Evolutionary conservation across 2,329 filamentous ascomycete species (phyloP), one percentile per base, ranked within the genome.

Genomic region (Trichoderma sp.): DNA sequence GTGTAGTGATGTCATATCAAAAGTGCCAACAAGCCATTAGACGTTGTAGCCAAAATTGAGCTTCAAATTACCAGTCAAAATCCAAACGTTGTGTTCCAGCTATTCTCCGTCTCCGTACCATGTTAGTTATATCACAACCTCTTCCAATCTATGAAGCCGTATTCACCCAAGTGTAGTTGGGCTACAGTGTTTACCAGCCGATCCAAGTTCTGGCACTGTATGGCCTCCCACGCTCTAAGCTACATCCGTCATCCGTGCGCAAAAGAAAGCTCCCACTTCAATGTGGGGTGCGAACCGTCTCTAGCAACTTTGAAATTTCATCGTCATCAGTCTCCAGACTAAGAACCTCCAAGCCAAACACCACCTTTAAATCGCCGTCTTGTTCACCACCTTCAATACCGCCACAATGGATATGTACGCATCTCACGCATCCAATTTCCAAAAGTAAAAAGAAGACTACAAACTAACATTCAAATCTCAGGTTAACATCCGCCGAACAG

Each of bases 401-500:
- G 71, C 68, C 72, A 74, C 61, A 71, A 77, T 77, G 76, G 76
- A 77, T 71, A 76, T 77, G 76, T 77, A 69, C 61, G 74, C 64
- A 47, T 37, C 29, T 6, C 5, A n/a, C 5, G 11, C 24, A 2
- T 40, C 11, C 11, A 27, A 29, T 27, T 3, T n/a, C 21, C 11
- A 7, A 49, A 49, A 37, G 0, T 6, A 16, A 35, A 29, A 0
- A 1, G 19, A 11, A 11, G 6, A 49, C 21, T 47, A 35, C 27
- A 49, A 40, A 49, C 47, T 35, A 49, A 65, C 53, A 21, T 24
- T 24, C 11, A 55, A 37, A 37, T 57, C 10, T 7, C 33, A 86
- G 85, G 80, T 91, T 97, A 79, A 92, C 88, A 75, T 80, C 86
- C 76, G 81, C 89, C 76, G 95, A 98, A 86, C 92, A 96, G 86